Evolutionary conservation across 306 rosid genomes (phyloP), one percentile per base, ranked within the genome.

Genomic region (peach (Prunus persica)): DNA sequence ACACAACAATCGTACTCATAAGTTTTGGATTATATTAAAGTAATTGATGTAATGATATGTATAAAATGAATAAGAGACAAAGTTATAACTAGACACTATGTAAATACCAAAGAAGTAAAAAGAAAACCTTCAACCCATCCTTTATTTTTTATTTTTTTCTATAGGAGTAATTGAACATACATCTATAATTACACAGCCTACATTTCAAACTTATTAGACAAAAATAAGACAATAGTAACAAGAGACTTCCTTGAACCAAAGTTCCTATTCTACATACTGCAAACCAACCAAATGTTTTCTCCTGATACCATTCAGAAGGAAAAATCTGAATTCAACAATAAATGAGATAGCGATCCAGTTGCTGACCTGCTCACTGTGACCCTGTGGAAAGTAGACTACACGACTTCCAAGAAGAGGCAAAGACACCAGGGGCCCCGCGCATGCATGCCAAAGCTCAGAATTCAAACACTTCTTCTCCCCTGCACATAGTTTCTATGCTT

Each of bases 371-470:
- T 90, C 96, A 65, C 92, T 90, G 73, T 88, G 95, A 79, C 96
- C 96, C 73, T 88, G 96, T 6, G 96, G 89, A 76, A 88, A 90
- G 89, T 90, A 90, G 65, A 88, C 91, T 18, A 86, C 96, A 15
- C 88, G 92, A 74, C 96, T 88, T 78, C 91, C 92, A 82, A 88
- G 72, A 16, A 81, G 82, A 66, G 96, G 96, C 61, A 90, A 79
- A 81, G 91, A 86, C 79, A 86, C 96, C 65, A 90, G 81, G 72
- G 96, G 96, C 41, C 92, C 96, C 10, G 96, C 91, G 78, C 96
- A 90, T 0, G 96, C 96, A 78, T 90, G 96, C 96, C 92, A 90
- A 60, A 90, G 82, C 84, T 90, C 96, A 2, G 91, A 90, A 85
- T 90, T 88, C 81, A 90, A 84, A 80, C 89, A 81, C 78, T 88